These are phyloP conservation scores for Quercus tomentella DNA, from an alignment of 331 rosid species.

Conservation along the genomic window DNA sequence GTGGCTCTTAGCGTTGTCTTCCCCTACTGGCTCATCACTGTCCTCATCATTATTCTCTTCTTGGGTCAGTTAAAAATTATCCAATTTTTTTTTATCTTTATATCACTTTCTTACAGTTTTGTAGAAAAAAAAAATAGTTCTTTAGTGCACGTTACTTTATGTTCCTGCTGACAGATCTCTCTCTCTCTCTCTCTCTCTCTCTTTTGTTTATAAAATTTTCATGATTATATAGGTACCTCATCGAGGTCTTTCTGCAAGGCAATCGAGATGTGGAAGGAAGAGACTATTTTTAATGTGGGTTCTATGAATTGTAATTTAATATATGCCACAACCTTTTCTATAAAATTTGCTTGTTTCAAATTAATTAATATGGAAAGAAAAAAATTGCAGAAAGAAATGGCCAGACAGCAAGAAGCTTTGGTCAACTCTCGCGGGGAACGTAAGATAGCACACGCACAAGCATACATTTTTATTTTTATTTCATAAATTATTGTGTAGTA, in stretches of 20 bases:
- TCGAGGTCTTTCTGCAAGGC: conserved; percentile 77
- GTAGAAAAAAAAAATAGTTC: neutral
- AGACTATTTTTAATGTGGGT: conserved; percentile 59
- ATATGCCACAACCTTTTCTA: neutral
- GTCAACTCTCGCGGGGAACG: conserved; percentile 70
- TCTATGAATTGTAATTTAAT: neutral
- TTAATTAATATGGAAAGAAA: neutral
- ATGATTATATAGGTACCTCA: conserved; percentile 56
- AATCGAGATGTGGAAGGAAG: conserved; percentile 90
- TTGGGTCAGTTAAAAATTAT: conserved; percentile 35
- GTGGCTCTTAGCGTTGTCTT: conserved; percentile 85
- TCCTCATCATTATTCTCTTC: conserved; percentile 84
- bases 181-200: neutral
- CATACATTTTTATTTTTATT: neutral
- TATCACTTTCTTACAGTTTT: neutral
- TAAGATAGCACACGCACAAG: conserved; percentile 22
- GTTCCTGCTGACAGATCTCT: neutral
- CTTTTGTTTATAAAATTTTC: neutral
- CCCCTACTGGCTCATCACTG: conserved; percentile 95
- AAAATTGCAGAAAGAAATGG: conserved; percentile 58
- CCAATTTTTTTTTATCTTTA: neutral
- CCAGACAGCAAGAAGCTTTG: conserved; percentile 25
- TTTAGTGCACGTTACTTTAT: neutral
- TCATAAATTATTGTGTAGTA: neutral
- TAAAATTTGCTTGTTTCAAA: neutral